A percentile compares a stretch with the other conserved stretches of the same genome.
These are phyloP conservation scores for Lignosus rhinocerotis DNA, from an alignment of 1,284 basidiomycete species.

Conservation along the genomic window DNA sequence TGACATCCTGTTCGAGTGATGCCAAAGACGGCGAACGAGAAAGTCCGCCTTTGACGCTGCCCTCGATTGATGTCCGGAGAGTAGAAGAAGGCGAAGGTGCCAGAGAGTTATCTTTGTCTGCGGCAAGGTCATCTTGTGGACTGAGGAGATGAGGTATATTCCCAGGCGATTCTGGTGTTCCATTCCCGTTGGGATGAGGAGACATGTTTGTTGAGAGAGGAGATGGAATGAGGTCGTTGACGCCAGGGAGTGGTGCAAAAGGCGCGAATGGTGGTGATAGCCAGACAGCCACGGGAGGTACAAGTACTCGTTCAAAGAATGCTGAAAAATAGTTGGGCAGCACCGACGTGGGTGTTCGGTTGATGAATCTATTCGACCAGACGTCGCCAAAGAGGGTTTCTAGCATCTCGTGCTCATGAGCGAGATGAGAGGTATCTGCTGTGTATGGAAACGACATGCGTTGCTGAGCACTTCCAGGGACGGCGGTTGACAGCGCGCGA, in stretches of 20 bases:
- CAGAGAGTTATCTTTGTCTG: conserved; percentile 3
- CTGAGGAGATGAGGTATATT: neutral
- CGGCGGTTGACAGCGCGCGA: conserved; percentile 23
- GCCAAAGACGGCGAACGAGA: conserved; percentile 13
- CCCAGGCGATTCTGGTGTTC: neutral
- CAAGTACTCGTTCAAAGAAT: conserved; percentile 64
- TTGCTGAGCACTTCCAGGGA: conserved; percentile 24
- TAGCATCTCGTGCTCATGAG: conserved; percentile 38
- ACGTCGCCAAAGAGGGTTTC: conserved; percentile 37
- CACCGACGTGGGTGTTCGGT: conserved; percentile 49
- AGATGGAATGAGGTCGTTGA: neutral
- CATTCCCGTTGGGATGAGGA: neutral
- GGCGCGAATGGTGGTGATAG: conserved; percentile 72
- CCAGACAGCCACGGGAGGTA: conserved; percentile 62
- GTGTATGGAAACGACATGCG: conserved; percentile 13
- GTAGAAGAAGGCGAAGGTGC: conserved; percentile 17
- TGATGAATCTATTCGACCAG: conserved; percentile 39
- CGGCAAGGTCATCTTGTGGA: neutral
- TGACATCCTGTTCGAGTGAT: conserved; percentile 6
- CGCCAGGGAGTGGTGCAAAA: conserved; percentile 51
- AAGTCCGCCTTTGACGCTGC: conserved; percentile 4
- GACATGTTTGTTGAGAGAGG: neutral
- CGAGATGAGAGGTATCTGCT: conserved; percentile 19
- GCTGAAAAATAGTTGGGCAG: conserved; percentile 71
- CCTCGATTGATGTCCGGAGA: conserved; percentile 5